Evolutionary conservation across 805 yeast genomes (phyloP).

Genomic region (Saccharomycodes ludwigii): DNA sequence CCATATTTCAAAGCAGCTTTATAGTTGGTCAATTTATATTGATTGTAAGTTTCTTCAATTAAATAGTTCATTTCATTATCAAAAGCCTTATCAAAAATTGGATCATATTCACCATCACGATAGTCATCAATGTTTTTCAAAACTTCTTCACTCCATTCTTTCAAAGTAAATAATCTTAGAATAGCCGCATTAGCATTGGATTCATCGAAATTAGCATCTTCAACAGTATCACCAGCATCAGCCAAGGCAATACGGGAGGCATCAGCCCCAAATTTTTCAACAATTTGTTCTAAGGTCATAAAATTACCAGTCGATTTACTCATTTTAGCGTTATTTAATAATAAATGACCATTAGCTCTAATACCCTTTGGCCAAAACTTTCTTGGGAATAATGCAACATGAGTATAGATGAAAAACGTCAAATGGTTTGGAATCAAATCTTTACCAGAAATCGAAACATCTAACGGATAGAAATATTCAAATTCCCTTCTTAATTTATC

Average conservation of each 20-base stretch:
- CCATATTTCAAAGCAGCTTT: constrained; percentile 86
- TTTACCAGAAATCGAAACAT: constrained; percentile 85
- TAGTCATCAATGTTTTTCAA: constrained; percentile 34
- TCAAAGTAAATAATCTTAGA: constrained; percentile 78
- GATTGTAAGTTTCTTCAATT: constrained; percentile 59
- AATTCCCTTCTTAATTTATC: constrained; percentile 79
- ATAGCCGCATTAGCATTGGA: constrained; percentile 95
- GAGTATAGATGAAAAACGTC: constrained; percentile 88
- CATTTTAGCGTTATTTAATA: constrained; percentile 96
- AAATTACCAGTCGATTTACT: constrained; percentile 96
- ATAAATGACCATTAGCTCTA: constrained; percentile 89
- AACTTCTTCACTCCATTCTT: constrained; percentile 89
- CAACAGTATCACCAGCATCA: constrained; percentile 95
- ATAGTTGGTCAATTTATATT: constrained; percentile 63
- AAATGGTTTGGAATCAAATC: constrained; percentile 95
- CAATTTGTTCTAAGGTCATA: constrained; percentile 75
- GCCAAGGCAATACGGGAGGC: constrained; percentile 96
- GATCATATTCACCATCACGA: constrained; percentile 38
- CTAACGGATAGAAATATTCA: constrained; percentile 93
- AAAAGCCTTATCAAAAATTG: constrained; percentile 78
- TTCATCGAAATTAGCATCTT: constrained; percentile 97
- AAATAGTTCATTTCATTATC: constrained; percentile 86
- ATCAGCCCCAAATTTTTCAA: constrained; percentile 90
- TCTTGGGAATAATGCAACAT: constrained; percentile 87
- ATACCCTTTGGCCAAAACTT: constrained; percentile 88